A percentile compares a stretch with the other conserved stretches of the same genome.
Evolutionary conservation across 352 stramenopile genomes (phyloP).

Genomic region (Pilasporangium apinafurcum): DNA sequence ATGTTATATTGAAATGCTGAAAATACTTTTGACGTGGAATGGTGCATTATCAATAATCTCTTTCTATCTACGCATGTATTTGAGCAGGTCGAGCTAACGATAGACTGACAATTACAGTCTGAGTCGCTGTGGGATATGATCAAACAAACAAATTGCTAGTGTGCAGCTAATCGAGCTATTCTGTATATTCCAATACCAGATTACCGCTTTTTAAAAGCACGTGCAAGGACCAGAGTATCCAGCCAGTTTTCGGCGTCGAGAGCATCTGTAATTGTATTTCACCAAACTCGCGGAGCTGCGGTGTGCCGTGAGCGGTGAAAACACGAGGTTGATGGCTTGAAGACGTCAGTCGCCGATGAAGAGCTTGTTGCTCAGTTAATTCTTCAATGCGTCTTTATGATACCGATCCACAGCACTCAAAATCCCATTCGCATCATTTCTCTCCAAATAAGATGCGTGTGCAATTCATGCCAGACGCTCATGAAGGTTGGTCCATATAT

Average conservation of each 20-base stretch:
- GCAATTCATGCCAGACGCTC: conserved; percentile 59
- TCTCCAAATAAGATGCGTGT: conserved; percentile 46
- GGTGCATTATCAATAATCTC: too few relatives aligned
- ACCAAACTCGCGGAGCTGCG: conserved; percentile 21
- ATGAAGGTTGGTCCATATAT: conserved; percentile 17
- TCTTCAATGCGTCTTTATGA: neutral
- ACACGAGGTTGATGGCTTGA: conserved; percentile 1
- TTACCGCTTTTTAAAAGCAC: too few relatives aligned
- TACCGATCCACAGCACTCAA: conserved; percentile 17
- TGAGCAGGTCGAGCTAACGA: too few relatives aligned
- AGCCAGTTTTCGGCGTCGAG: conserved; percentile 15
- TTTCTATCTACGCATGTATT: too few relatives aligned
- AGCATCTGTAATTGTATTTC: conserved; percentile 22
- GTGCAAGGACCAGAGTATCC: conserved; percentile 46
- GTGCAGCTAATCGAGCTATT: too few relatives aligned
- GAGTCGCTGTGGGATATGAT: too few relatives aligned
- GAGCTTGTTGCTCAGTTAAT: conserved; percentile 25
- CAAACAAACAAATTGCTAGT: too few relatives aligned
- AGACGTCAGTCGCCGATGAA: conserved; percentile 57
- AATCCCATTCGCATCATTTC: conserved; percentile 12
- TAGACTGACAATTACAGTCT: too few relatives aligned
- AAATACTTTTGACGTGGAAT: too few relatives aligned
- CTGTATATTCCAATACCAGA: too few relatives aligned
- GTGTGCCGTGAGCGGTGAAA: neutral
- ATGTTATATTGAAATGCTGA: too few relatives aligned